Evolutionary conservation across 2,329 filamentous ascomycete genomes (phyloP), one percentile per base, ranked within the genome.

Genomic region (Pseudocercospora fijiensis): DNA sequence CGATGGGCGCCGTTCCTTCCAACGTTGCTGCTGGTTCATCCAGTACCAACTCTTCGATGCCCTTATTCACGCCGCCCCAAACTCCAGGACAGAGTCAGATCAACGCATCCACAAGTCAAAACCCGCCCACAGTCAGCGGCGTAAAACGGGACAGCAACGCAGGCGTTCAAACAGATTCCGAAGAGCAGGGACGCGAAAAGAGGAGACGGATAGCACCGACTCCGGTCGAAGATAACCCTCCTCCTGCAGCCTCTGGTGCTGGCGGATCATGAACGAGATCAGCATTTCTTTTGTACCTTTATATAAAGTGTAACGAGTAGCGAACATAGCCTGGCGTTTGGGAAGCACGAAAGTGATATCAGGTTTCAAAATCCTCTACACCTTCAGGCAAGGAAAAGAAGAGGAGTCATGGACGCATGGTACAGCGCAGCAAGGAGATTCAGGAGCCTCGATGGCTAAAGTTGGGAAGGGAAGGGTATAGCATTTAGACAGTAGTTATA

Each of bases 1-100:
- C 70, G 28, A 69, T 75, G 68, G 73, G 71, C 28, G 68, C 71
- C 8, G 60, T 76, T 13, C 75, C 76, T 5, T 73, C 74, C 4
- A 68, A 73, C n/a, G 72, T 78, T 20, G 77, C 78, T 1, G 74
- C 73, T 8, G 73, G 73, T 8, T 72, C 72, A 3, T 64, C 64
- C 1, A 64, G 60, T 27, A 57, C 61, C 5, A 60, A 27, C 20
- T 60, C 61, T 7, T 59, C 78, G 3, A 79, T 96, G 49, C 90
- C 92, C 0, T 86, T 96, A 71, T 91, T 90, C 41, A 97, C 94
- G 7, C 94, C 95, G 2, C 95, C 94, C 0, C 90, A 96, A 76
- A 98, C 94, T 2, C 94, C 94, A 5, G 80, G 85, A 63, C 77
- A 67, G 41, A 74, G 65, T 71, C 74, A 47, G 72, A 71, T 65